Conservation (phyloP, 2,329 filamentous ascomycete species). For the Trichoderma oligosporum region DNA sequence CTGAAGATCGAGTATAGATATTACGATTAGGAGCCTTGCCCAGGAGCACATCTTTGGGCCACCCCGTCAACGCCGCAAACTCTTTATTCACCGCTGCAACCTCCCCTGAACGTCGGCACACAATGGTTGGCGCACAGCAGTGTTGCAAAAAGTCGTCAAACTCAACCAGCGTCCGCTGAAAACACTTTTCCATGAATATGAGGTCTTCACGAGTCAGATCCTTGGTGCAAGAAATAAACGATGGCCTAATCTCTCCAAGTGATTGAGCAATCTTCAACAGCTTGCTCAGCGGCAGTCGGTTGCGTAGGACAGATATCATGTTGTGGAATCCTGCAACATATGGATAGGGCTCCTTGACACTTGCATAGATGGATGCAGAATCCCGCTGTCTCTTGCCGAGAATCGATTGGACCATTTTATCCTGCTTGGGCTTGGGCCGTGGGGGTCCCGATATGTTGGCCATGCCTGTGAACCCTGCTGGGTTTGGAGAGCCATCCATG, state of each 20-base stretch:
- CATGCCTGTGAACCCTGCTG: slow-evolving; percentile 29
- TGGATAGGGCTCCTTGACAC: slow-evolving; percentile 84
- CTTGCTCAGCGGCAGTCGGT: slow-evolving; percentile 73
- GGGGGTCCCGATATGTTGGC: slow-evolving; percentile 31
- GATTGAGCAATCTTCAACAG: slow-evolving; percentile 81
- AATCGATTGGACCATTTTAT: slow-evolving; percentile 46
- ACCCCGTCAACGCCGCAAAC: slow-evolving; percentile 92
- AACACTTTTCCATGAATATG: slow-evolving; percentile 96
- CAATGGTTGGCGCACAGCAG: slow-evolving; percentile 84
- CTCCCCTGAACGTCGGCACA: slow-evolving; percentile 88
- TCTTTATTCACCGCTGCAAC: slow-evolving; percentile 95
- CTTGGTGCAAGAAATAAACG: slow-evolving; percentile 86
- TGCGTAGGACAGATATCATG: slow-evolving; percentile 74
- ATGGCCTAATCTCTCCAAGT: slow-evolving; percentile 83
- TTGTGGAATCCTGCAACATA: slow-evolving; percentile 90
- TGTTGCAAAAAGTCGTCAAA: slow-evolving; percentile 90
- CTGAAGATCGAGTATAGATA: slow-evolving; percentile 61
- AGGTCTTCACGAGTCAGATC: slow-evolving; percentile 85
- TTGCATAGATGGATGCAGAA: slow-evolving; percentile 81
- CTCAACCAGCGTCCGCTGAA: slow-evolving; percentile 87
- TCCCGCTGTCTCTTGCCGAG: slow-evolving; percentile 63
- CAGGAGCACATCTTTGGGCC: slow-evolving; percentile 84
- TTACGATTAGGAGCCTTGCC: slow-evolving; percentile 87
- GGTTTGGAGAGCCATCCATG: slow-evolving; percentile 52
- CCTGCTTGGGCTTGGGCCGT: slow-evolving; percentile 39